Base-by-base conservation (phyloP, 208 protist genomes). In the Angomonas desouzai region DNA sequence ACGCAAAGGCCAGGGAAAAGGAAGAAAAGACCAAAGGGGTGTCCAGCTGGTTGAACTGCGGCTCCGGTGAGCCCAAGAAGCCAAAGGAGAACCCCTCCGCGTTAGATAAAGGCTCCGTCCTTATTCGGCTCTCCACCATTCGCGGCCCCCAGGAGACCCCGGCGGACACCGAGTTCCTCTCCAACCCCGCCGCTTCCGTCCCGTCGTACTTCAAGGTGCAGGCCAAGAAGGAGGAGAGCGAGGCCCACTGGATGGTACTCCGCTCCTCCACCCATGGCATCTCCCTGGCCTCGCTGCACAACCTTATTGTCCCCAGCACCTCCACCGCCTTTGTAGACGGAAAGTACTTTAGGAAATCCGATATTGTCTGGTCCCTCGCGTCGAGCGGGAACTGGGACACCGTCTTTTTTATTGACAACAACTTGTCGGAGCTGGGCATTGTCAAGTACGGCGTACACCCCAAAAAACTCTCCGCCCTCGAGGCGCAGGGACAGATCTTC, bases 401-500 rank as follows among this genome's bases (percentile, higher is more conserved):
- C 29, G 85, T 94, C 2, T 89, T 94, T 43, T 94, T 94, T 48
- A 74, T 94, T 9, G 88, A 94, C 73, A 94, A 94, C 68, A 89
- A 92, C 64, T 71, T 94, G 53, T 81, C 74, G 25, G 88, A 94
- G 70, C 62, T 92, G 11, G 88, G 85, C 7, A 64, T 91, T 20
- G 76, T 89, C 27, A 79, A 75, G 3, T 81, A 76, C 48, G 85
- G 85, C 0, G 73, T 87, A 68, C 68, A 84, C 32, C 76, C 86
- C 47, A 74, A 66, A 0, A 71, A 90, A 48, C 59, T 82, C 34
- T 66, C 77, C 32, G 72, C 83, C 20, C 66, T 87, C 58, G 72
- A 79, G 33, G 49, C 67, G 13, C 65, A 59, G 13, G 66, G 70
- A 34, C 68, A 70, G 45, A 33, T 83, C 18, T 59, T 70, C 38